Evolutionary conservation across 2,329 filamentous ascomycete genomes (phyloP), one percentile per base, ranked within the genome.

Genomic region (Camptophora hylomeconis): DNA sequence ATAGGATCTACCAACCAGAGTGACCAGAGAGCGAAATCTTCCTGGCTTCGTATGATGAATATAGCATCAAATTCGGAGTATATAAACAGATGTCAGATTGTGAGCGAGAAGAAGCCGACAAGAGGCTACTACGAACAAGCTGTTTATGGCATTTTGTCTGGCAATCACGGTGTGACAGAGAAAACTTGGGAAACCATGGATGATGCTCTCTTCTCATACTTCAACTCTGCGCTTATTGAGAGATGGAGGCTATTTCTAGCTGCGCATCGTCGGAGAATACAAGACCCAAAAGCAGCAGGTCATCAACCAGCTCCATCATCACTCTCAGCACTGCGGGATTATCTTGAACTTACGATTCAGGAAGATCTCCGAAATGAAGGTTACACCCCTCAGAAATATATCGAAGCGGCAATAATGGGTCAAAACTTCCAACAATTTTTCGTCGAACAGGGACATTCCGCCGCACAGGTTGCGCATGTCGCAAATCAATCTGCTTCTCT

Each of bases 121-220:
- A 69, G 69, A 1, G 75, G 80, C 43, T 71, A 79, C 28, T 87
- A 84, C 46, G 84, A 98, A 56, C 72, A 75, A 31, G 89, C 87
- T 11, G 83, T 93, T 0, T 94, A 93, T 49, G 87, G 83, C 16
- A 58, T 94, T 8, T 65, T 98, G n/a, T 78, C 80, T 22, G 89
- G 89, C 27, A 83, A 94, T 47, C 67, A 84, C 27, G 59, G 69
- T 20, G 80, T 78, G 28, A 81, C 92, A 7, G 74, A 81, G 47
- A 71, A 72, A 40, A 73, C 87, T 20, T 84, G 81, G 49, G 65
- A 69, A 28, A 73, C 67, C 13, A 92, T 84, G 77, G 82, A 93
- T 42, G 87, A 95, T 47, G 73, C 77, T 44, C 65, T 94, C 11
- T 93, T 89, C 52, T 75, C 78, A 19, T 75, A 86, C 50, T 89